Evolutionary conservation across 2,329 filamentous ascomycete species (phyloP), one percentile per base, ranked within the genome.

Genomic region (Pseudocercospora fijiensis): DNA sequence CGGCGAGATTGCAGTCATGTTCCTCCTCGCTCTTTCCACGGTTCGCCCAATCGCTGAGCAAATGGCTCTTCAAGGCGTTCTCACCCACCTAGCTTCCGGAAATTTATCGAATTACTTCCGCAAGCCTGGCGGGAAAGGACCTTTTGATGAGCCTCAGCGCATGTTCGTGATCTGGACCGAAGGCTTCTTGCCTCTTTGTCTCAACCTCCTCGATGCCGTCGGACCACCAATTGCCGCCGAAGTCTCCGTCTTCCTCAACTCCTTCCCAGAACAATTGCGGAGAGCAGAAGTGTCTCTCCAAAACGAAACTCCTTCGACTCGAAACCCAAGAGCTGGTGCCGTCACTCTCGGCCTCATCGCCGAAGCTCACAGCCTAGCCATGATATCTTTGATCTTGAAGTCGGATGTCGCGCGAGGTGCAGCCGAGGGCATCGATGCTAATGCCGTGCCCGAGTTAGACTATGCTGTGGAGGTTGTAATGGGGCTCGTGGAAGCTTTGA

Each of bases 81-180:
- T 99, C 5, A 86, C 88, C 70, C 90, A 91, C 65, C 81, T 98
- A 57, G 86, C 90, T 20, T 89, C 89, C 1, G 91, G 92, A 57
- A 93, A 89, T 65, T 80, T 98, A 20, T 89, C 90, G 8, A 87
- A 88, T 61, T 89, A 90, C 75, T 89, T 96, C 76, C 88, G 90
- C 26, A 82, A 84, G 51, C 75, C 79, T 9, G 87, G 88, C 58
- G 84, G 85, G 53, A 88, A 92, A 63, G 90, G 90, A 2, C 92
- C 93, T 0, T 92, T 96, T 67, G 90, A 95, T 51, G 85, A 90
- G 5, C 86, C 88, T 1, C 79, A 85, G 0, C 87, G 94, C 26
- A 87, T 96, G 73, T 96, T 96, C 79, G 85, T 85, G 58, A 93
- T 98, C 72, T 99, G 95, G 95, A 87, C 88, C 20, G 90, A 91